phyloP scores from a whole-genome alignment of 495 filamentous ascomycete species.

The Hyaloscypha finlandica region DNA sequence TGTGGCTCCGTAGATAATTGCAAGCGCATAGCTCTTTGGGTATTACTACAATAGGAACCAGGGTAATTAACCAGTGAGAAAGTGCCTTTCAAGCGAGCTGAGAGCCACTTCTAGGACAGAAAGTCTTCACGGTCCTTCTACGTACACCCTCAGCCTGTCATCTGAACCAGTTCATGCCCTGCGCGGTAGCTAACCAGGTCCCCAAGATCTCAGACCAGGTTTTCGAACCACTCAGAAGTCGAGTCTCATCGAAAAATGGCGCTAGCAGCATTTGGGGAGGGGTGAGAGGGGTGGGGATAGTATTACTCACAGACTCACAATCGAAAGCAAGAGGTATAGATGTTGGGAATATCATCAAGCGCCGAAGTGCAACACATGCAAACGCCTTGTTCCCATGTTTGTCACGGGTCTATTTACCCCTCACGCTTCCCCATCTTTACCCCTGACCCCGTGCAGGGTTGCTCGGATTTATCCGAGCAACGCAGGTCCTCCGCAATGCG shows the following conservation, averaged over 20 bases:
- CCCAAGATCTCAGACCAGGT: background rate
- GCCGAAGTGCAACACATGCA: background rate
- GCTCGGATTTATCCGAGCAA: background rate
- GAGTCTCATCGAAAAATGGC: background rate
- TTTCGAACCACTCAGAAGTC: background rate
- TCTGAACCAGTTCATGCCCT: background rate
- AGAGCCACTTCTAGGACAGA: background rate
- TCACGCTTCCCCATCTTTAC: constrained; percentile 6
- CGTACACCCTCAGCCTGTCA: background rate
- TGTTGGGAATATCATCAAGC: constrained; percentile 1
- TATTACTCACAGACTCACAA: background rate
- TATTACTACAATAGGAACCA: background rate
- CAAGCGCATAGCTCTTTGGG: background rate
- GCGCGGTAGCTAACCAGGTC: background rate
- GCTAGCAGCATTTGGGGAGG: background rate
- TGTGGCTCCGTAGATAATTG: background rate
- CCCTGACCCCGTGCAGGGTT: background rate
- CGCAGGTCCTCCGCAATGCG: background rate
- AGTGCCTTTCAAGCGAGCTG: background rate
- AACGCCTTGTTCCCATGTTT: background rate
- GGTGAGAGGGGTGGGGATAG: background rate
- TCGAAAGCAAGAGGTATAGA: constrained; percentile 5
- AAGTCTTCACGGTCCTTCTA: background rate
- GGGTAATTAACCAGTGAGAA: background rate
- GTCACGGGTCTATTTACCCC: constrained; percentile 2